Evolutionary conservation across 345 rosid genomes (phyloP).

Genomic region (Rhizophora mangle): DNA sequence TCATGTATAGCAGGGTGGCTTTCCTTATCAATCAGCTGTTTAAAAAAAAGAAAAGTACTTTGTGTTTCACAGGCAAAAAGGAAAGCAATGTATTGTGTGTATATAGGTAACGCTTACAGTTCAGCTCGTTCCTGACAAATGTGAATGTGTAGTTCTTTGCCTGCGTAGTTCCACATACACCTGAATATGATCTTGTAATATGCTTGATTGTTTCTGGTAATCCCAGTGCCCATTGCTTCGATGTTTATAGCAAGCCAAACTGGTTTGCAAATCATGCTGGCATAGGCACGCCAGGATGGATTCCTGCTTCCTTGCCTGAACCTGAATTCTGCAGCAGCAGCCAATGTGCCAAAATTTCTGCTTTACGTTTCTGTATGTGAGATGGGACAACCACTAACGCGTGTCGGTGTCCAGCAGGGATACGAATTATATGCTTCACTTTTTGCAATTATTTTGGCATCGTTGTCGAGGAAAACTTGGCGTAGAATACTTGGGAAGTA

Average conservation of each 20-base stretch:
- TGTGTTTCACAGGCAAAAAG: conserved; percentile 24
- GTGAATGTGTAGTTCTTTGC: conserved; percentile 9
- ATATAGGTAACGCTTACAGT: conserved; percentile 27
- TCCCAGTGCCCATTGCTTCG: neutral
- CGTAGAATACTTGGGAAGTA: neutral
- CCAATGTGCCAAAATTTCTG: neutral
- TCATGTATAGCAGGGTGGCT: conserved; percentile 13
- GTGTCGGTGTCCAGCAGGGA: neutral
- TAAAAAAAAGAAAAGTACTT: conserved; percentile 11
- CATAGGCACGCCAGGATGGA: neutral
- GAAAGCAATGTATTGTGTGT: conserved; percentile 34
- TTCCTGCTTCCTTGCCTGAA: neutral
- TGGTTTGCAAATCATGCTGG: neutral
- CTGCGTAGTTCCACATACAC: neutral
- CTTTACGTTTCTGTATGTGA: neutral
- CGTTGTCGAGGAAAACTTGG: neutral
- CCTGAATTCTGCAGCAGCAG: neutral
- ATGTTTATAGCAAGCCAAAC: neutral
- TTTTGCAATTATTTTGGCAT: neutral
- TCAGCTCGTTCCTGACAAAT: conserved; percentile 18
- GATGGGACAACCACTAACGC: neutral
- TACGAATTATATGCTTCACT: neutral
- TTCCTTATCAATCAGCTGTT: conserved; percentile 34
- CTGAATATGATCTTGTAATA: conserved; percentile 15
- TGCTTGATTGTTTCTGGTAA: neutral